These are phyloP conservation scores for Trichothecium sympodiale DNA, from an alignment of 2,329 filamentous ascomycete species.

Conservation along the genomic window DNA sequence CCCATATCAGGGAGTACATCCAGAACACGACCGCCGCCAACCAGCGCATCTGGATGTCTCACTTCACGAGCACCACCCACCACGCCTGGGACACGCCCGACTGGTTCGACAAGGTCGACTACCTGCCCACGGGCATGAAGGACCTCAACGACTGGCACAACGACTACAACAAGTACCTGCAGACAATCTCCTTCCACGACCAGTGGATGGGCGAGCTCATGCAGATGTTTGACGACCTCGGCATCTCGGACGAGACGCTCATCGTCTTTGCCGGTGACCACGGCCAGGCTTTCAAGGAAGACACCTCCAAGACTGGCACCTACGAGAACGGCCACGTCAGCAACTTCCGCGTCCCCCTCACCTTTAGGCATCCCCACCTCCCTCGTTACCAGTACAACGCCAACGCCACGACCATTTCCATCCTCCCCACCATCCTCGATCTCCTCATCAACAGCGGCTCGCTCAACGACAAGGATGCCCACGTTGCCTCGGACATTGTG, in stretches of 20 bases:
- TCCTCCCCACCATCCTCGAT: constrained; percentile 33
- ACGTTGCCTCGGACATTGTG: constrained; percentile 25
- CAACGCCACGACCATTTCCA: constrained; percentile 28
- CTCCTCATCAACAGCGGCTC: constrained; percentile 28
- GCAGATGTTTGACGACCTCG: constrained; percentile 27
- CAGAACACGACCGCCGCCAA: constrained; percentile 15
- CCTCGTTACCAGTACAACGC: constrained; percentile 26
- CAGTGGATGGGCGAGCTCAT: constrained; percentile 26
- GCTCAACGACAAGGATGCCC: constrained; percentile 17
- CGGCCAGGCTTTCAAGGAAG: constrained; percentile 29
- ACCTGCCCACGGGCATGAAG: constrained; percentile 12
- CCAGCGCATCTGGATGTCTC: constrained; percentile 21
- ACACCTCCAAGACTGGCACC: constrained; percentile 22
- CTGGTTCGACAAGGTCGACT: constrained; percentile 17
- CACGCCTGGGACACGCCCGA: constrained; percentile 29
- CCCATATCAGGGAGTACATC: constrained; percentile 24
- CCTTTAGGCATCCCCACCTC: constrained; percentile 30
- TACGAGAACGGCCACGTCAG: constrained; percentile 31
- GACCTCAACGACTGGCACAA: constrained; percentile 5
- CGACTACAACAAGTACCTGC: constrained; percentile 27
- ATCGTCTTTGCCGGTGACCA: constrained; percentile 33
- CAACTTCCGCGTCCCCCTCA: constrained; percentile 30
- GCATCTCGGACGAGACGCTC: constrained; percentile 31
- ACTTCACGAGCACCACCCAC: constrained; percentile 25
- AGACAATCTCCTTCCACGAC: constrained; percentile 27